Evolutionary conservation across 2,329 filamentous ascomycete genomes (phyloP).

Genomic region (Gyromitra esculenta): DNA sequence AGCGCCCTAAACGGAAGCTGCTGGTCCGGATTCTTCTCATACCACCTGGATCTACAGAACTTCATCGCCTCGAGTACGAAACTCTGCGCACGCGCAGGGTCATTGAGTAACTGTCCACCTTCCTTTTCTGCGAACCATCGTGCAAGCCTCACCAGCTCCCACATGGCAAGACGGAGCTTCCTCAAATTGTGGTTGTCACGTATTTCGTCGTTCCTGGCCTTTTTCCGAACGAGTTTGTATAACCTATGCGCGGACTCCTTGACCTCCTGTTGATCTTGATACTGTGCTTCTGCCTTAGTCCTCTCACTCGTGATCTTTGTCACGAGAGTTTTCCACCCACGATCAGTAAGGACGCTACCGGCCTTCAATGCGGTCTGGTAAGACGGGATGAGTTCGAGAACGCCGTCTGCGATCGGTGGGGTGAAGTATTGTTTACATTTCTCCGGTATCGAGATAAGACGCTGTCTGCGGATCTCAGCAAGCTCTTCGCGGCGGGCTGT

Average conservation of each 20-base stretch:
- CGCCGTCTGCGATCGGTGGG: conserved; percentile 47
- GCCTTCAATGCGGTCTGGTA: conserved; percentile 47
- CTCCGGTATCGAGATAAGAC: conserved; percentile 48
- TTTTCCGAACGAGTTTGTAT: conserved; percentile 3
- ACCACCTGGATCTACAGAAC: conserved; percentile 43
- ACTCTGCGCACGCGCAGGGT: conserved; percentile 18
- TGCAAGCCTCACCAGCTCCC: conserved; percentile 39
- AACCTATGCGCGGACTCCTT: conserved; percentile 32
- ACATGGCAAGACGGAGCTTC: conserved; percentile 34
- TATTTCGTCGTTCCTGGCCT: conserved; percentile 18
- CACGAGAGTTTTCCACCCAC: conserved; percentile 49
- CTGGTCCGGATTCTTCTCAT: conserved; percentile 24
- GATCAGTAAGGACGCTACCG: conserved; percentile 43
- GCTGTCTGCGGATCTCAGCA: conserved; percentile 45
- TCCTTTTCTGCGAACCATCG: conserved; percentile 33
- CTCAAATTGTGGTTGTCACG: conserved; percentile 27
- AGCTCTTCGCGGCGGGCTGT: conserved; percentile 48
- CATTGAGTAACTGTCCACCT: conserved; percentile 23
- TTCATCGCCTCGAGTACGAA: conserved; percentile 49
- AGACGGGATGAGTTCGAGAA: conserved; percentile 46
- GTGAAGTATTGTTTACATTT: conserved; percentile 48
- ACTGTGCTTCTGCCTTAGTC: conserved; percentile 34
- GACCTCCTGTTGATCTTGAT: conserved; percentile 19
- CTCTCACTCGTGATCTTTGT: conserved; percentile 43
- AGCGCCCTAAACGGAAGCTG: conserved; percentile 34